Evolutionary conservation across 148 eudicot species (phyloP).

Genomic region (Spergularia bocconei): DNA sequence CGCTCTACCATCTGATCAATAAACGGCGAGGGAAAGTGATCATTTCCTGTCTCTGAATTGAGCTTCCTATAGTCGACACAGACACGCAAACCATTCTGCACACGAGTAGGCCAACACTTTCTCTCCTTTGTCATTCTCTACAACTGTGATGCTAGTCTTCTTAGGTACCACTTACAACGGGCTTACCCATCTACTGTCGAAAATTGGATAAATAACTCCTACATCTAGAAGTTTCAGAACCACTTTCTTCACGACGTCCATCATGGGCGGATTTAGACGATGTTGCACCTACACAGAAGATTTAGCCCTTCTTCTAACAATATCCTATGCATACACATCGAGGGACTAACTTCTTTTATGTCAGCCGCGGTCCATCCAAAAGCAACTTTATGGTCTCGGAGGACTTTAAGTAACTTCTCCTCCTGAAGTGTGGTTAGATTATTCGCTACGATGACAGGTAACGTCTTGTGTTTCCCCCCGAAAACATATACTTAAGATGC

Average conservation of each 20-base stretch:
- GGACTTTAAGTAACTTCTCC: slow-evolving; percentile 12
- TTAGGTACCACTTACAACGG: slow-evolving; percentile 17
- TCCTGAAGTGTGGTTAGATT: slow-evolving; percentile 1
- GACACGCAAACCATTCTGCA: background rate
- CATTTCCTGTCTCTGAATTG: too few species aligned
- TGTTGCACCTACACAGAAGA: slow-evolving; percentile 15
- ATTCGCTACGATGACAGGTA: slow-evolving; percentile 13
- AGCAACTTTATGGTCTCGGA: slow-evolving; percentile 17
- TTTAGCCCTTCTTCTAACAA: slow-evolving; percentile 13
- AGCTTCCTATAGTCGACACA: too few species aligned
- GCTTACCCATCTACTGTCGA: slow-evolving; percentile 12
- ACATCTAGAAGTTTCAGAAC: slow-evolving; percentile 12
- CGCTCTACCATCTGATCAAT: background rate
- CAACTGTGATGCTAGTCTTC: background rate
- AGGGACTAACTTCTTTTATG: slow-evolving; percentile 20
- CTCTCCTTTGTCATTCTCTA: background rate
- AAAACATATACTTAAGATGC: slow-evolving; percentile 17
- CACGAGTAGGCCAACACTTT: background rate
- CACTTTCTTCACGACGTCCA: slow-evolving; percentile 26
- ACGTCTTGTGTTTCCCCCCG: slow-evolving; percentile 8
- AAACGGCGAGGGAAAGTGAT: too few species aligned
- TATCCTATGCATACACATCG: slow-evolving; percentile 19
- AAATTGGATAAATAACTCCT: slow-evolving; percentile 24
- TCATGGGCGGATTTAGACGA: slow-evolving; percentile 14
- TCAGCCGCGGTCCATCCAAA: slow-evolving; percentile 21